These are phyloP conservation scores for Schizonepeta tenuifolia DNA, from an alignment of 257 asterid species.

Conservation along the genomic window DNA sequence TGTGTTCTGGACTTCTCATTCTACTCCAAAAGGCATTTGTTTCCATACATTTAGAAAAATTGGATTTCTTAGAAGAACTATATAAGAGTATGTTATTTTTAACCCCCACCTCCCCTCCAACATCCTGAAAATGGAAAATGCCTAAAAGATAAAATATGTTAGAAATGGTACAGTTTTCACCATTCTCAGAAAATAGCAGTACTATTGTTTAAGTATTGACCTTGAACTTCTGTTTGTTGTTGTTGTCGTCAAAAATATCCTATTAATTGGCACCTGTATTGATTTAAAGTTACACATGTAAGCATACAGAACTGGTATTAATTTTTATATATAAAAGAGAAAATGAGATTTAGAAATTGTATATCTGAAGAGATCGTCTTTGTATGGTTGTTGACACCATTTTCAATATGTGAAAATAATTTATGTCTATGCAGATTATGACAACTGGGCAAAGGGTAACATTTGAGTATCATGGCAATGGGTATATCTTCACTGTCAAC, in stretches of 20 bases:
- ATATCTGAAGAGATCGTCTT: slow-evolving; percentile 1
- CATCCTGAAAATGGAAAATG: not conserved
- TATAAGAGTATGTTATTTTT: not conserved
- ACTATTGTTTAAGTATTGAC: slow-evolving; percentile 18
- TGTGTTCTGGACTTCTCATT: slow-evolving; percentile 17
- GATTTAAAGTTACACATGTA: slow-evolving; percentile 22
- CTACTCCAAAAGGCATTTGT: not conserved
- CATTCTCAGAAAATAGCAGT: slow-evolving; percentile 8
- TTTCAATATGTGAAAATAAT: slow-evolving; percentile 17
- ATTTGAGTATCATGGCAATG: slow-evolving; percentile 88
- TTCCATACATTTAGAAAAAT: not conserved
- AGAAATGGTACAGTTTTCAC: slow-evolving; percentile 7
- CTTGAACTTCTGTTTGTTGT: slow-evolving; percentile 19
- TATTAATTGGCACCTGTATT: slow-evolving; percentile 11
- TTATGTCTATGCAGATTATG: slow-evolving; percentile 65
- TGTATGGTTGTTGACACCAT: slow-evolving; percentile 14
- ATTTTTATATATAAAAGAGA: slow-evolving; percentile 5
- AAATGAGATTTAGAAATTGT: not conserved
- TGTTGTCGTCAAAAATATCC: slow-evolving; percentile 4
- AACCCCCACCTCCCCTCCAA: not conserved
- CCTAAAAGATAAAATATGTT: not conserved
- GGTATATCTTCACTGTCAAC: slow-evolving; percentile 79
- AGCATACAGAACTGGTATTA: slow-evolving; percentile 11
- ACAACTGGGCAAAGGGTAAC: slow-evolving; percentile 85
- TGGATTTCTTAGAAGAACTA: not conserved